Evolutionary conservation across 441 rosid genomes (phyloP).

Genomic region (Euphorbia schlechtendalii): DNA sequence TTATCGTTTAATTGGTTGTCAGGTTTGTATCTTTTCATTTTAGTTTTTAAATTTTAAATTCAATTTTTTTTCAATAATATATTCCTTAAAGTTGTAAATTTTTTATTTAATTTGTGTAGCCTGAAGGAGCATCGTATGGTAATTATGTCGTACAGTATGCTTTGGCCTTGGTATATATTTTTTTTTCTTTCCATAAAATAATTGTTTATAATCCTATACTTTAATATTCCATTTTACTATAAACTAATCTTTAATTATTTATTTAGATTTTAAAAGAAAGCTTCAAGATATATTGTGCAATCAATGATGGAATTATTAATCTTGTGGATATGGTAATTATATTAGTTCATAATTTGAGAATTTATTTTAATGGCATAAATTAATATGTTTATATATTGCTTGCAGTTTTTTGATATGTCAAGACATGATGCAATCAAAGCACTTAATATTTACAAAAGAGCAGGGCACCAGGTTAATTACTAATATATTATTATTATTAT

Average conservation of each 20-base stretch:
- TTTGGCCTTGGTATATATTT: slow-evolving; percentile 56
- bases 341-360: neutral
- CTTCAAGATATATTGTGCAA: slow-evolving; percentile 81
- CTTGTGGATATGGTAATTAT: slow-evolving; percentile 72
- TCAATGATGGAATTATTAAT: slow-evolving; percentile 84
- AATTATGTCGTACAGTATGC: slow-evolving; percentile 79
- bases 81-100: neutral
- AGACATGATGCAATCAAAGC: slow-evolving; percentile 82
- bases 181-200: too few species aligned
- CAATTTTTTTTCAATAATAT: too few species aligned
- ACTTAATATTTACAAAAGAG: slow-evolving; percentile 63
- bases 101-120: slow-evolving; percentile 38
- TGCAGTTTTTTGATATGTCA: slow-evolving; percentile 87
- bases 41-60: too few species aligned
- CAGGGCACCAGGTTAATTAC: slow-evolving; percentile 70
- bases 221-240: too few species aligned
- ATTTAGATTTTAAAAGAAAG: slow-evolving; percentile 73
- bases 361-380: neutral
- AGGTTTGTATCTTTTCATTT: slow-evolving; percentile 18
- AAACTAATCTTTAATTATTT: neutral
- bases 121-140: slow-evolving; percentile 67
- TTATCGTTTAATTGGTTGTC: slow-evolving; percentile 62
- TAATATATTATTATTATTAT: neutral
- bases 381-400: neutral
- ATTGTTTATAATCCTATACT: too few species aligned